Evolutionary conservation across 2,329 filamentous ascomycete genomes (phyloP).

Genomic region (Alternaria sp.): DNA sequence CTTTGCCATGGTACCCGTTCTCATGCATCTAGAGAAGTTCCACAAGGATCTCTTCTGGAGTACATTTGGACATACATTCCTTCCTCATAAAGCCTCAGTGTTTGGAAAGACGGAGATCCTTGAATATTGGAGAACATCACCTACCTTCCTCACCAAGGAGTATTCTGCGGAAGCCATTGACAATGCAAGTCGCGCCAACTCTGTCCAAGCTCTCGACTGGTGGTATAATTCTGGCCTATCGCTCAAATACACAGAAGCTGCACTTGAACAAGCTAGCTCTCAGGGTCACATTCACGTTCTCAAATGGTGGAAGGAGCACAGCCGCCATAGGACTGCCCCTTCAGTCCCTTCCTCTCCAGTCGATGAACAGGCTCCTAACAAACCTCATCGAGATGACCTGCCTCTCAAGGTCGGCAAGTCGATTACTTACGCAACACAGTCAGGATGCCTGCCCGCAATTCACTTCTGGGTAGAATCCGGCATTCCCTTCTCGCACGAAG

Average conservation of each 20-base stretch:
- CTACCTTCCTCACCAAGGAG: conserved; percentile 83
- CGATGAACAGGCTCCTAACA: conserved; percentile 23
- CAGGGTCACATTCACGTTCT: conserved; percentile 86
- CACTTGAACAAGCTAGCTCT: conserved; percentile 85
- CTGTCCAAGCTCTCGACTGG: conserved; percentile 86
- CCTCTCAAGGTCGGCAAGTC: conserved; percentile 83
- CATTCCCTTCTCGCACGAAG: conserved; percentile 80
- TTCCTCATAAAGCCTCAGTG: conserved; percentile 88
- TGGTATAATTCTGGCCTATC: conserved; percentile 84
- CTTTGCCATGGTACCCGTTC: conserved; percentile 81
- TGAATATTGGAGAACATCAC: conserved; percentile 88
- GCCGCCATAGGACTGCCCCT: conserved; percentile 54
- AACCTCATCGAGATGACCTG: conserved; percentile 44
- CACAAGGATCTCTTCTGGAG: conserved; percentile 82
- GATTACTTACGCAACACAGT: conserved; percentile 82
- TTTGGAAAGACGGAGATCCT: conserved; percentile 86
- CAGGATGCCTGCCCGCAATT: conserved; percentile 78
- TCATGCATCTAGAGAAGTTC: conserved; percentile 74
- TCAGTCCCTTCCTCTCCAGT: conserved; percentile 20
- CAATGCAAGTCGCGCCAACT: conserved; percentile 84
- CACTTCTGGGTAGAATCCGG: conserved; percentile 88
- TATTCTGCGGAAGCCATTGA: conserved; percentile 88
- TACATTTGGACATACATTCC: conserved; percentile 80
- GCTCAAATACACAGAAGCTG: conserved; percentile 84
- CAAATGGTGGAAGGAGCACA: conserved; percentile 88